Base-by-base conservation (phyloP, 2,329 filamentous ascomycete genomes). In the Pseudogymnoascus sp. region DNA sequence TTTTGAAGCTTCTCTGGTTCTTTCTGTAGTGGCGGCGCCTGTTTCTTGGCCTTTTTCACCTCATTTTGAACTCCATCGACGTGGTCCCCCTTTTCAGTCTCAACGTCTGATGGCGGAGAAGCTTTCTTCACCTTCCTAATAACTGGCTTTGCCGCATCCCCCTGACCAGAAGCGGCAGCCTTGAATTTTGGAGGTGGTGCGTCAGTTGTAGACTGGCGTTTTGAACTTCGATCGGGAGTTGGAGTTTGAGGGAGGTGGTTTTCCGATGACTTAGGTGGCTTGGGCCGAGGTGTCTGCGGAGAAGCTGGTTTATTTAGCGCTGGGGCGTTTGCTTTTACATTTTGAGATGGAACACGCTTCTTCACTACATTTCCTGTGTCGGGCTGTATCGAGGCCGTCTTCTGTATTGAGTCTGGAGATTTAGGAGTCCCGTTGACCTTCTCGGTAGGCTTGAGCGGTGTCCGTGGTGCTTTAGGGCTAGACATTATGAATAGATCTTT, bases 361-460 rank as follows among this genome's bases (percentile, higher is more conserved):
- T 44, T 44, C 19, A 44, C 40, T 44, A 44, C 19, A 44, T 44
- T 44, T 4, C 11, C 40, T 44, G 15, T 33, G n/a, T 66, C 66
- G 19, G 61, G 62, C 42, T 61, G 64, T 17, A 65, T 33, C 44
- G 63, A 64, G 3, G 63, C 59, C 59, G 38, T 66, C 64, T 70
- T 70, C 62, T 70, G 69, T 17, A 65, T 38, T 5, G 67, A 67
- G 31, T 31, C 63, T n/a, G 61, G 38, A 62, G 68, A 64, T 62
- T 68, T 69, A 33, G 64, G 64, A 7, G 60, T 6, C 21, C 40
- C 19, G 40, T 44, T 23, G 19, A 19, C 19, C 19, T 44, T 44
- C 15, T 44, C 19, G n/a, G 19, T 44, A 23, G 40, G 40, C 40
- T 44, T 44, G 40, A 44, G 19, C 19, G 40, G 40, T 11, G 40